Evolutionary conservation across 2,329 filamentous ascomycete species (phyloP).

Genomic region (Cucurbitaria berberidis): DNA sequence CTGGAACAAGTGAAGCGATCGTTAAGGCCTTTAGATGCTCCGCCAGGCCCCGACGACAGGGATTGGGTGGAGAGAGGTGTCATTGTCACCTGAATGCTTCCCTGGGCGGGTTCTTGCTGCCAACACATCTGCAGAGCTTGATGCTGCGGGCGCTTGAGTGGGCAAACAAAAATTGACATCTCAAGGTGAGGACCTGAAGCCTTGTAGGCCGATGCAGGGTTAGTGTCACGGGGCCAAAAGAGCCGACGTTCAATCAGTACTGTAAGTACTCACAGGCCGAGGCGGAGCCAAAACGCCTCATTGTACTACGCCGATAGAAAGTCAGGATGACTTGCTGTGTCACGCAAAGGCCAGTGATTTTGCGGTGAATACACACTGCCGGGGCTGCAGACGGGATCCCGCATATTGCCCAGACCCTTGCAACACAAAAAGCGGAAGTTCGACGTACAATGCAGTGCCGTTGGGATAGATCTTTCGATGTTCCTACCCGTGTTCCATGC

Average conservation of each 20-base stretch:
- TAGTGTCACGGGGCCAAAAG: constrained; percentile 24
- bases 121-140: constrained; percentile 40
- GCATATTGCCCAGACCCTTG: constrained; percentile 29
- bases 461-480: constrained; percentile 12
- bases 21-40: constrained; percentile 40
- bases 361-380: constrained; percentile 14
- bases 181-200: constrained; percentile 13
- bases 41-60: constrained; percentile 21
- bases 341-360: constrained; percentile 34
- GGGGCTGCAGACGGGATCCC: constrained; percentile 26
- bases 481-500: constrained; percentile 25
- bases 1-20: constrained; percentile 41
- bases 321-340: constrained; percentile 33
- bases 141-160: constrained; percentile 27
- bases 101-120: constrained; percentile 39
- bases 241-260: constrained; percentile 1
- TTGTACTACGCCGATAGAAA: constrained; percentile 20
- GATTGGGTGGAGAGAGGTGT: constrained; percentile 29
- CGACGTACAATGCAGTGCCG: constrained; percentile 1
- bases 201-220: constrained; percentile 13
- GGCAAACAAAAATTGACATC: constrained; percentile 37
- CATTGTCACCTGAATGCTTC: constrained; percentile 38
- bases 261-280: constrained; percentile 21
- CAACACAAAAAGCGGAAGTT: constrained; percentile 19
- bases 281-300: constrained; percentile 21